These are phyloP conservation scores for Pythium sukuiense DNA, from an alignment of 352 stramenopile genomes.

Conservation along the genomic window DNA sequence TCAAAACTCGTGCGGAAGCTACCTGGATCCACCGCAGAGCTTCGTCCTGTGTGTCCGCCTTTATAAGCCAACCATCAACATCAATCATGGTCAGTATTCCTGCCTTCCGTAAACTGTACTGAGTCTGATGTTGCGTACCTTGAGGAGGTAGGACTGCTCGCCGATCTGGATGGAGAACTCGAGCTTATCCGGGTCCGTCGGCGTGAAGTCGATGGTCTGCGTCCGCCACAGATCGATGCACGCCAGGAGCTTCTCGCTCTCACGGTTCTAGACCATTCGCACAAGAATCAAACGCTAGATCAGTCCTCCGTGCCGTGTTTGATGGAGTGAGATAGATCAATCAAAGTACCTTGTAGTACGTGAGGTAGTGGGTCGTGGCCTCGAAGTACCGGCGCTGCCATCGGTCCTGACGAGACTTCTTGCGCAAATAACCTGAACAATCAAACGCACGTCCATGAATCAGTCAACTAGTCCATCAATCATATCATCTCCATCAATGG, in stretches of 20 bases:
- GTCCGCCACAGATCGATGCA: conserved; percentile 89
- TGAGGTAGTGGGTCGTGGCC: conserved; percentile 96
- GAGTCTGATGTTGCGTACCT: conserved; percentile 30
- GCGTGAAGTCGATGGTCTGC: conserved; percentile 72
- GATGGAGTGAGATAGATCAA: background rate
- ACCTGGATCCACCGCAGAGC: conserved; percentile 60
- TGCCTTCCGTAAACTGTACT: background rate
- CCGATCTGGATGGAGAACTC: conserved; percentile 87
- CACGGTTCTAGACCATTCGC: conserved; percentile 44
- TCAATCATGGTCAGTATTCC: background rate
- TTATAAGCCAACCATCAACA: background rate
- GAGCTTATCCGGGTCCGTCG: conserved; percentile 50
- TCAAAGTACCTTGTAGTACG: conserved; percentile 95
- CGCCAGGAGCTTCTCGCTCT: conserved; percentile 85
- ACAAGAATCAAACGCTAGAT: background rate
- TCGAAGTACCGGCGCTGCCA: conserved; percentile 99
- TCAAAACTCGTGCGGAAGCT: background rate
- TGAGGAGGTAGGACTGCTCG: conserved; percentile 86
- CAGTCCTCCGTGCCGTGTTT: background rate
- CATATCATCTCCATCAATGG: background rate
- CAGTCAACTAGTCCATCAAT: background rate
- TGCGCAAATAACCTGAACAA: conserved; percentile 86
- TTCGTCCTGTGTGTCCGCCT: conserved; percentile 73
- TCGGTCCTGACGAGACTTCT: conserved; percentile 90
- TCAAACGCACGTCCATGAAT: background rate